These are phyloP conservation scores for Phialophora chinensis DNA, from an alignment of 2,329 filamentous ascomycete genomes.

Conservation along the genomic window DNA sequence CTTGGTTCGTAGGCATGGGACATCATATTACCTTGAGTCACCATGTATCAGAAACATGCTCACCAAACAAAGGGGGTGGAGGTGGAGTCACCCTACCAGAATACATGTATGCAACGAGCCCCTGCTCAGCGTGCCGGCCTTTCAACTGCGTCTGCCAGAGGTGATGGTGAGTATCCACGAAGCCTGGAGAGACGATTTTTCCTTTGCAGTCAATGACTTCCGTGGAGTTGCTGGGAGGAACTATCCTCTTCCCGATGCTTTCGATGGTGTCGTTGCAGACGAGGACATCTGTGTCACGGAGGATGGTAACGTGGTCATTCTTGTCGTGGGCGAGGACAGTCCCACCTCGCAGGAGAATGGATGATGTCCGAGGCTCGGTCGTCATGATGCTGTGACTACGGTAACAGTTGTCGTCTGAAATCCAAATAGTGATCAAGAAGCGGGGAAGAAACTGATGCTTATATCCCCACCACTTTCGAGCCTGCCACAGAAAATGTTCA, in stretches of 20 bases:
- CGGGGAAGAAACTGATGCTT: neutral
- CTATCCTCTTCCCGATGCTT: constrained; percentile 21
- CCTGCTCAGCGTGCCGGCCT: constrained; percentile 48
- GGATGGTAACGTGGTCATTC: constrained; percentile 28
- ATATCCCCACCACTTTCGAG: neutral
- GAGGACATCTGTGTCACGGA: constrained; percentile 31
- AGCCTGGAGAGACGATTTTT: constrained; percentile 43
- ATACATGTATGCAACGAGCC: constrained; percentile 50
- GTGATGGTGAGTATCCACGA: constrained; percentile 48
- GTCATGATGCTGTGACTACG: neutral
- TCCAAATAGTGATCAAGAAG: neutral
- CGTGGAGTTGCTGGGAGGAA: constrained; percentile 16
- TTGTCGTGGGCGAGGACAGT: constrained; percentile 31
- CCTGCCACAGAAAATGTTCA: neutral
- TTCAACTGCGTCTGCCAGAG: constrained; percentile 53
- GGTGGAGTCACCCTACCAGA: constrained; percentile 42
- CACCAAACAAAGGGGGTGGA: neutral
- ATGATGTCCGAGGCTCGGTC: neutral
- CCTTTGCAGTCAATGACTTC: constrained; percentile 49
- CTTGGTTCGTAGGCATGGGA: constrained; percentile 45
- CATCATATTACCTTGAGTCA: constrained; percentile 47
- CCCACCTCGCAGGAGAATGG: constrained; percentile 31
- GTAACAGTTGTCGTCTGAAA: neutral
- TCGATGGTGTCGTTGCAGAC: constrained; percentile 27
- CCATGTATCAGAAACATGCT: neutral